A percentile compares a stretch with the other conserved stretches of the same genome.
These are phyloP conservation scores for Chalciporus piperatus DNA, from an alignment of 768 basidiomycete species.

Conservation along the genomic window DNA sequence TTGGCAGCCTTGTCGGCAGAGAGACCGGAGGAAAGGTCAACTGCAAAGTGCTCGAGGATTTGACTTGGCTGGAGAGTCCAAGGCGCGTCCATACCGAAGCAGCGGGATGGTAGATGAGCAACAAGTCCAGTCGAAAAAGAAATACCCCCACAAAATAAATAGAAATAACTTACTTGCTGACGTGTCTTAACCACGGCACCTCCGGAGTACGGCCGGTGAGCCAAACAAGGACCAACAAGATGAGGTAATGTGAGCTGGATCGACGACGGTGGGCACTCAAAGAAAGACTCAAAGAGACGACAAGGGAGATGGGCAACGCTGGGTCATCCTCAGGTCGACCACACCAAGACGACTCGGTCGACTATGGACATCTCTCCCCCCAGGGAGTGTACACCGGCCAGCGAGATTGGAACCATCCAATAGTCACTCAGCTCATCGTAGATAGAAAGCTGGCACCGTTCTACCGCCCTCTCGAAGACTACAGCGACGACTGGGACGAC, in stretches of 20 bases:
- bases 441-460: slow-evolving; percentile 91
- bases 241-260: background rate
- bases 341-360: slow-evolving; percentile 80
- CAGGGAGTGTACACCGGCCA: slow-evolving; percentile 84
- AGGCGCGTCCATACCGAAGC: slow-evolving; percentile 49
- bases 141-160: no score
- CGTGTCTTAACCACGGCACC: background rate
- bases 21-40: slow-evolving; percentile 63
- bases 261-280: no score
- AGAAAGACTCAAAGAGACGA: no score
- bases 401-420: slow-evolving; percentile 85
- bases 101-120: slow-evolving; percentile 33
- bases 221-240: background rate
- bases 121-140: background rate
- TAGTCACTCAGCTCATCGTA: slow-evolving; percentile 85
- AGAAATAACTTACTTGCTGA: no score
- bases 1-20: slow-evolving; percentile 62
- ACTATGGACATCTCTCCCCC: slow-evolving; percentile 76
- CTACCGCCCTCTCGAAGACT: slow-evolving; percentile 94
- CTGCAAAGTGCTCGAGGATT: slow-evolving; percentile 70
- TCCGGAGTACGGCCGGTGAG: background rate
- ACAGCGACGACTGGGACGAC: slow-evolving; percentile 84
- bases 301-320: slow-evolving; percentile 70
- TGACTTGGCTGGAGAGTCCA: slow-evolving; percentile 75
- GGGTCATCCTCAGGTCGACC: slow-evolving; percentile 70